Evolutionary conservation across 2,329 filamentous ascomycete genomes (phyloP).

Genomic region (Lachnellula occidentalis): DNA sequence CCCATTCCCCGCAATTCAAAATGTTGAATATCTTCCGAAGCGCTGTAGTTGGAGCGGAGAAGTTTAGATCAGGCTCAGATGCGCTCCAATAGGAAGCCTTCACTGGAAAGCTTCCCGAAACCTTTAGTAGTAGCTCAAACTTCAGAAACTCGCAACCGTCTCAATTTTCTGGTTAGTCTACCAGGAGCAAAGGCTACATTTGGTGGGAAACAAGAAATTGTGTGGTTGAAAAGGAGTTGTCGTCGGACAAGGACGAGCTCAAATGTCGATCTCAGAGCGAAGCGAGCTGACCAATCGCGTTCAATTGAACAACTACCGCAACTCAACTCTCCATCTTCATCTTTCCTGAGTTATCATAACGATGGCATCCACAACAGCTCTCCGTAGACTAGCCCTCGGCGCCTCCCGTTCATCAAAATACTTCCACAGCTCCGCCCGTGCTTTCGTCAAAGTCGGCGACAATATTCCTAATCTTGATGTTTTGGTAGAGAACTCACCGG

Average conservation of each 20-base stretch:
- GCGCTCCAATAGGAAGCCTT: conserved; percentile 11
- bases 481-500: conserved; percentile 75
- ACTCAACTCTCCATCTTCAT: background rate
- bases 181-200: background rate
- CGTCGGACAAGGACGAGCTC: background rate
- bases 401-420: conserved; percentile 13
- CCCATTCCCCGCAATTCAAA: conserved; percentile 8
- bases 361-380: conserved; percentile 22
- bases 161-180: background rate
- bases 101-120: background rate
- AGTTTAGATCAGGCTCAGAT: background rate
- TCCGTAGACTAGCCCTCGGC: conserved; percentile 20
- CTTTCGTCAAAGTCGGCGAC: conserved; percentile 72
- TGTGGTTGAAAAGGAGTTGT: background rate
- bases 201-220: background rate
- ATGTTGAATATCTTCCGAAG: conserved; percentile 3
- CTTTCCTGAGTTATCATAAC: background rate
- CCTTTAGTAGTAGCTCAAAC: background rate
- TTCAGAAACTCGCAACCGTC: background rate
- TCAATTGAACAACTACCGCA: background rate
- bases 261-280: background rate
- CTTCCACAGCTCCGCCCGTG: conserved; percentile 61
- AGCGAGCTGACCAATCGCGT: background rate
- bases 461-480: conserved; percentile 65
- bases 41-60: conserved; percentile 2